Conservation (phyloP, 2,329 filamentous ascomycete species). For the Beauveria brongniartii region DNA sequence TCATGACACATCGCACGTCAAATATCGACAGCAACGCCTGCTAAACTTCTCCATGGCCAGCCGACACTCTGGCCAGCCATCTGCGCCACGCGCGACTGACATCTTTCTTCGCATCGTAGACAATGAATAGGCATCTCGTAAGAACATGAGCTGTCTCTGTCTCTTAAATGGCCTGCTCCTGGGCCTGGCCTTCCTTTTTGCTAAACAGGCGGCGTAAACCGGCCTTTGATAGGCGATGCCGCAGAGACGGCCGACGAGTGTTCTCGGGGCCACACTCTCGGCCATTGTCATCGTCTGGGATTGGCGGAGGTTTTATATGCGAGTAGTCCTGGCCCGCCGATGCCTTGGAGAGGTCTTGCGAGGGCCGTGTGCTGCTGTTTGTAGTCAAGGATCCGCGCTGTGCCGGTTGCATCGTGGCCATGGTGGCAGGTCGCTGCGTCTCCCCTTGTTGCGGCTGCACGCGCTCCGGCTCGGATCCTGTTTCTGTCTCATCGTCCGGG, state of each 20-base stretch:
- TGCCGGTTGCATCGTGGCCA: background rate
- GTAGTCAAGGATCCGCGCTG: background rate
- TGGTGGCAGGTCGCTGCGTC: slow-evolving; percentile 12
- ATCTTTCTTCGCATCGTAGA: background rate
- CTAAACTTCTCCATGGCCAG: background rate
- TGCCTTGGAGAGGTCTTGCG: background rate
- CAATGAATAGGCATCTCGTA: background rate
- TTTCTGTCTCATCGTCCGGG: slow-evolving; percentile 28
- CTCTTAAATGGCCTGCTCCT: background rate
- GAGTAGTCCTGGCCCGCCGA: slow-evolving; percentile 2
- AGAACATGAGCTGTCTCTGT: background rate
- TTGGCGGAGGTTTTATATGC: slow-evolving; percentile 9
- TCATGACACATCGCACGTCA: background rate
- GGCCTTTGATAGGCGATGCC: slow-evolving; percentile 27
- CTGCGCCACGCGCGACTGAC: background rate
- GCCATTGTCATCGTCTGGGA: slow-evolving; percentile 10
- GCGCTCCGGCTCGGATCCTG: slow-evolving; percentile 10
- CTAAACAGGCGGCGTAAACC: slow-evolving; percentile 33
- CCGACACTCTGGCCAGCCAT: background rate
- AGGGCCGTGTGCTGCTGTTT: background rate
- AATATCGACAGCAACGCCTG: background rate
- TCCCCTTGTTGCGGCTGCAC: background rate
- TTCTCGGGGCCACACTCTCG: background rate
- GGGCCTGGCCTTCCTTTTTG: slow-evolving; percentile 18
- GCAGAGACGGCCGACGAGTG: slow-evolving; percentile 11